Conservation (phyloP, 225 moss, liverwort and hornwort species). For the Neckera pumila region DNA sequence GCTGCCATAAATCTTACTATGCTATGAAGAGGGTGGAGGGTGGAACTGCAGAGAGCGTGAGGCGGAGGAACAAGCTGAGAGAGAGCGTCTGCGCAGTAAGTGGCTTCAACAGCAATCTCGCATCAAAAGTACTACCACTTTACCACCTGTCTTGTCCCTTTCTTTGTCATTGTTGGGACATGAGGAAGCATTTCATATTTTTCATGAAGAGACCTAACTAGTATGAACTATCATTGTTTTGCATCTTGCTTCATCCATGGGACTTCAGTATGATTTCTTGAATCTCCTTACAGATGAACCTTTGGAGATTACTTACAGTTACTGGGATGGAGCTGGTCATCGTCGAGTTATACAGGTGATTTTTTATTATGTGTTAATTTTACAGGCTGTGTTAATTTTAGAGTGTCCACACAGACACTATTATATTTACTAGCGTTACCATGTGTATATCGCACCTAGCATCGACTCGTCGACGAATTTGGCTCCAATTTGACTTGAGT, state of each 20-base stretch:
- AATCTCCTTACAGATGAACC: conserved; percentile 53
- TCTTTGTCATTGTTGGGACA: background rate
- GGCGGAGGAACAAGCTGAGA: conserved; percentile 97
- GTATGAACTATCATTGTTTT: background rate
- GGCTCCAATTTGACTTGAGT: background rate
- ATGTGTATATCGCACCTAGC: background rate
- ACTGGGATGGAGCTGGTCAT: conserved; percentile 99
- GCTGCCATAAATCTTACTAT: conserved; percentile 40
- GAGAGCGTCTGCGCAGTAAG: conserved; percentile 77
- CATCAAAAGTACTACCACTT: conserved; percentile 53
- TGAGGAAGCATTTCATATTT: background rate
- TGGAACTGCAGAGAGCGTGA: conserved; percentile 98
- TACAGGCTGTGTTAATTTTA: background rate
- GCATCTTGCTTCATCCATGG: background rate
- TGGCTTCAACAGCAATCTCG: conserved; percentile 85
- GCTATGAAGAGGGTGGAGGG: conserved; percentile 94
- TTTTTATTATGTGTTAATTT: background rate
- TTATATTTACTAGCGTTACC: background rate
- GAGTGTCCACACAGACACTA: background rate
- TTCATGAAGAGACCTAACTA: background rate
- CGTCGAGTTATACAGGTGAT: conserved; percentile 83
- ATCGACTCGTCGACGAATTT: background rate
- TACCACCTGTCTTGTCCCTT: background rate
- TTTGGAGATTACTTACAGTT: conserved; percentile 97
- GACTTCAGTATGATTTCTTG: background rate